Conservation (phyloP, 129 eudicot genomes). For the Heracleum sosnowskyi region DNA sequence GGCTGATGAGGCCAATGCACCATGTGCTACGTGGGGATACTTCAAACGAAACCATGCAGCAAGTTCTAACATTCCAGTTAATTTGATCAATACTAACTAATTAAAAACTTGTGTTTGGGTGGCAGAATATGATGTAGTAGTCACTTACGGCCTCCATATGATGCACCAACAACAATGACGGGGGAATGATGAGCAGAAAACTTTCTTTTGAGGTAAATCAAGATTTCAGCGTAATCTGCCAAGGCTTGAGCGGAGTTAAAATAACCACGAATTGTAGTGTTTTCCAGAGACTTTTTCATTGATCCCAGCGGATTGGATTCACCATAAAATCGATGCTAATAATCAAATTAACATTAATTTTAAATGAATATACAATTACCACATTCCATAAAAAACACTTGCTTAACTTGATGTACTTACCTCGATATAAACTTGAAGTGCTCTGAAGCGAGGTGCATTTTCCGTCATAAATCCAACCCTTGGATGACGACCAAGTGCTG, state of each 20-base stretch:
- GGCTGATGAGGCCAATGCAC: conserved; percentile 22
- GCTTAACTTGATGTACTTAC: not conserved
- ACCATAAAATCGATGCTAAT: conserved; percentile 19
- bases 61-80: conserved; percentile 4
- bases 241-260: conserved; percentile 17
- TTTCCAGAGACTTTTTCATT: not conserved
- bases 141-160: conserved; percentile 41
- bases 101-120: not conserved
- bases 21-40: conserved; percentile 19
- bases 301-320: conserved; percentile 13
- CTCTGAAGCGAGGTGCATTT: conserved; percentile 15
- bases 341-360: too few species aligned
- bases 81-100: not conserved
- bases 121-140: not conserved
- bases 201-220: conserved; percentile 25
- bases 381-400: not conserved
- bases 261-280: conserved; percentile 7
- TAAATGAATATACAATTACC: too few species aligned
- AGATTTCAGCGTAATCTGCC: conserved; percentile 34
- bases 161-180: conserved; percentile 31
- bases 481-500: conserved; percentile 24
- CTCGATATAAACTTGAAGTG: conserved; percentile 18
- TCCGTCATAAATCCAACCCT: conserved; percentile 28
- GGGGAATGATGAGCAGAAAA: conserved; percentile 28
- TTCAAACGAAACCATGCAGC: conserved; percentile 28